A percentile compares a stretch with the other conserved stretches of the same genome.
Conservation (phyloP, 2,329 filamentous ascomycete species). For the Zelopaecilomyces penicillatus region DNA sequence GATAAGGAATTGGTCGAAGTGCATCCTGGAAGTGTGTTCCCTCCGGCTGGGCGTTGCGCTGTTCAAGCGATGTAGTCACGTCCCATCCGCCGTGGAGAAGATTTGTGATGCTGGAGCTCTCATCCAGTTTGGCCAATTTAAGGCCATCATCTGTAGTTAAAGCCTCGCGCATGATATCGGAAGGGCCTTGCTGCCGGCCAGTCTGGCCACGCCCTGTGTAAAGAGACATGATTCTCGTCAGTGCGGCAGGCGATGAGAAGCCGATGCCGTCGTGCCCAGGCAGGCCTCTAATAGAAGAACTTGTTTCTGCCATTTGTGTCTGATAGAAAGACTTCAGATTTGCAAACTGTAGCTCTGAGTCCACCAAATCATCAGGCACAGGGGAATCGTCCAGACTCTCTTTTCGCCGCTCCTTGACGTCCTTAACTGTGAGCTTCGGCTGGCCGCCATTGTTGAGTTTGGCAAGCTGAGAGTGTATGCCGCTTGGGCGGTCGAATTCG, state of each 20-base stretch:
- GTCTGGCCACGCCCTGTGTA: conserved; percentile 62
- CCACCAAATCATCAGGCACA: conserved; percentile 39
- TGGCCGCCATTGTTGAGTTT: conserved; percentile 58
- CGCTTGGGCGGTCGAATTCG: conserved; percentile 80
- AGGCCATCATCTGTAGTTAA: conserved; percentile 63
- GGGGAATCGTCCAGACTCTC: conserved; percentile 31
- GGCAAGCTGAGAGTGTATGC: conserved; percentile 72
- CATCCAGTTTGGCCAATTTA: conserved; percentile 51
- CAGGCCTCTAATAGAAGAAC: conserved; percentile 42
- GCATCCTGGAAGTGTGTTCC: conserved; percentile 60
- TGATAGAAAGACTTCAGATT: conserved; percentile 76
- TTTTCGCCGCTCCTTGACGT: conserved; percentile 43
- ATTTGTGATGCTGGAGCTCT: conserved; percentile 51
- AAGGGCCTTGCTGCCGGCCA: conserved; percentile 56
- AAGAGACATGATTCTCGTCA: conserved; percentile 84
- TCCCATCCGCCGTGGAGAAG: conserved; percentile 55
- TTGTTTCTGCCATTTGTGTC: conserved; percentile 60
- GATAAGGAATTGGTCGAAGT: conserved; percentile 71
- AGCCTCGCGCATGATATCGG: conserved; percentile 74
- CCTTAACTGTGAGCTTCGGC: conserved; percentile 40
- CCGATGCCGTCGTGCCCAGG: conserved; percentile 34
- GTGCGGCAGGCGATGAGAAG: conserved; percentile 67
- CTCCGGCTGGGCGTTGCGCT: conserved; percentile 41
- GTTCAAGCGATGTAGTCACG: conserved; percentile 44
- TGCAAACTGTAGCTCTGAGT: conserved; percentile 62